Percentiles rank a stretch among this genome's conserved stretches.
Conservation (phyloP, 306 rosid genomes). For the Gillenia trifoliata region DNA sequence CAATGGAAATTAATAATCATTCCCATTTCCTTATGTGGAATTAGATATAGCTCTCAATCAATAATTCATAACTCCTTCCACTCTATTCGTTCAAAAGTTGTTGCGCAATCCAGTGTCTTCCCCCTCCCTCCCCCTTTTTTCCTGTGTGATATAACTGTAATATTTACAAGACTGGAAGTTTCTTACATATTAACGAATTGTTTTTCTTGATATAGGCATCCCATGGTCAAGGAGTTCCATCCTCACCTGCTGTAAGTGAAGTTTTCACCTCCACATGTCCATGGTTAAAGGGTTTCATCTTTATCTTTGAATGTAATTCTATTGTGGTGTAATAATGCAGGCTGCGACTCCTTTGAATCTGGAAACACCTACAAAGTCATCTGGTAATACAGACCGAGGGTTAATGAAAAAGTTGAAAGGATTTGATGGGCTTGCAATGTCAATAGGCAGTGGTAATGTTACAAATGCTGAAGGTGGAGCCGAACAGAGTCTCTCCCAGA, state of each 20-base stretch:
- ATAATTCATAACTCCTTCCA: conserved; percentile 1
- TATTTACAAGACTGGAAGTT: neutral
- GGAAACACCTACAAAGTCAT: conserved; percentile 67
- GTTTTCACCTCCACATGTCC: neutral
- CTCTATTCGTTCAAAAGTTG: neutral
- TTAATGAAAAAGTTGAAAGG: conserved; percentile 73
- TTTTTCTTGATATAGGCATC: conserved; percentile 43
- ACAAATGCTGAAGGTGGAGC: conserved; percentile 58
- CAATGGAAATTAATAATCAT: neutral
- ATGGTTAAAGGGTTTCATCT: neutral
- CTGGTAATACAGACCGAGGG: conserved; percentile 74
- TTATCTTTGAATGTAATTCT: conserved; percentile 17
- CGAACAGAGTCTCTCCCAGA: conserved; percentile 57
- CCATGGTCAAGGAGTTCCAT: conserved; percentile 66
- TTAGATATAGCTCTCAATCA: neutral
- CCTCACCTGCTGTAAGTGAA: conserved; percentile 72
- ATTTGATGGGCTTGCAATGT: conserved; percentile 92
- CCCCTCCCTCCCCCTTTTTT: neutral
- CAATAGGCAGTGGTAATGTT: conserved; percentile 70
- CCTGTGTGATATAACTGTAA: neutral
- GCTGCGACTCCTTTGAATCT: conserved; percentile 48
- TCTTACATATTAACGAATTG: conserved; percentile 18
- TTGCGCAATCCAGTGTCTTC: neutral
- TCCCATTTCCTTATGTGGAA: neutral
- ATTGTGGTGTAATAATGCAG: conserved; percentile 42